Percentiles rank a stretch among this genome's conserved stretches.
Evolutionary conservation across 179 eudicot genomes (phyloP).

Genomic region (Sideroxylon spinosum): DNA sequence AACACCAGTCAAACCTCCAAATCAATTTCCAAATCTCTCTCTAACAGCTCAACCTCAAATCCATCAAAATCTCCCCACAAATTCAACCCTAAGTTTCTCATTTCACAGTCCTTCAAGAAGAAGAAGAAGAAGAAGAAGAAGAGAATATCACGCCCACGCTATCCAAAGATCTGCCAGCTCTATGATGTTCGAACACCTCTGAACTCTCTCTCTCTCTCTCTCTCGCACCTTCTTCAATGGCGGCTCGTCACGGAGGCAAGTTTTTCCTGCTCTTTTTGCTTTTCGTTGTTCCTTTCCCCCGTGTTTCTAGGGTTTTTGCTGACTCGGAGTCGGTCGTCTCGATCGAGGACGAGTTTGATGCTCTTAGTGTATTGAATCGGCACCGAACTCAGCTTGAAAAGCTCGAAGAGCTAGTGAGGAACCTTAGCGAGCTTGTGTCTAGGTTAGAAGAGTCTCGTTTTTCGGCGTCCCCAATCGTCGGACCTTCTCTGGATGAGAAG

Average conservation of each 20-base stretch:
- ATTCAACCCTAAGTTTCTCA: too few relatives aligned
- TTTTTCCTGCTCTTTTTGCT: slow-evolving; percentile 24
- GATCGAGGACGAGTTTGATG: slow-evolving; percentile 16
- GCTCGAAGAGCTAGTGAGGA: slow-evolving; percentile 62
- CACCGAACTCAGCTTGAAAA: slow-evolving; percentile 63
- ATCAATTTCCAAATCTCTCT: too few relatives aligned
- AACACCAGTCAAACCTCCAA: too few relatives aligned
- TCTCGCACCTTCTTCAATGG: slow-evolving; percentile 24
- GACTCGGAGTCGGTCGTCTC: slow-evolving; percentile 15
- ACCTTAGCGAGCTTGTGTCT: slow-evolving; percentile 54
- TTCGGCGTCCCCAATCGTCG: slow-evolving; percentile 1
- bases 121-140: too few relatives aligned
- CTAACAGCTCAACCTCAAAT: too few relatives aligned
- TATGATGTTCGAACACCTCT: slow-evolving; percentile 8
- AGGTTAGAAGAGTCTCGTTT: slow-evolving; percentile 52
- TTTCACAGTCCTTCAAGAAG: too few relatives aligned
- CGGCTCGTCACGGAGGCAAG: slow-evolving; percentile 46
- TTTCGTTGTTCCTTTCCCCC: slow-evolving; percentile 11
- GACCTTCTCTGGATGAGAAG: slow-evolving; percentile 15
- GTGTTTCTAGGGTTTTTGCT: slow-evolving; percentile 29
- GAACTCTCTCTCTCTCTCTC: neutral
- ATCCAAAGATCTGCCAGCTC: neutral
- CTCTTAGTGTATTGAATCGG: slow-evolving; percentile 15
- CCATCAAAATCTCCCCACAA: too few relatives aligned
- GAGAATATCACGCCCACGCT: too few relatives aligned